Evolutionary conservation across 2,329 filamentous ascomycete species (phyloP).

Genomic region (Grosmannia serpens): DNA sequence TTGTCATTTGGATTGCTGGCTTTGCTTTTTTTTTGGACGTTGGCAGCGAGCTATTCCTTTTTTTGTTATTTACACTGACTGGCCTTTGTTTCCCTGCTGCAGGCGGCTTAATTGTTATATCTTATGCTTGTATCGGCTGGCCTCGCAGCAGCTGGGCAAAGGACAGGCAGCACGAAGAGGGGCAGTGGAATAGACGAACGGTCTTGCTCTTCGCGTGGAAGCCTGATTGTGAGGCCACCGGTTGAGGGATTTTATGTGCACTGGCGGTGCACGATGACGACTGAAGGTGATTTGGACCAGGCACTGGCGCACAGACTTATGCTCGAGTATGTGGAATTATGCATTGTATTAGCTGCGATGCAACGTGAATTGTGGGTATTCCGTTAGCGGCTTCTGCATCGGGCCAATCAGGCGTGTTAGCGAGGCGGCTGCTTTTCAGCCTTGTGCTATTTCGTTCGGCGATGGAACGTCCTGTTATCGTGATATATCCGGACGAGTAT

Average conservation of each 20-base stretch:
- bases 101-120: slow-evolving; percentile 12
- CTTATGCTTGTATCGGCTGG: slow-evolving; percentile 4
- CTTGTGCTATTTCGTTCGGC: slow-evolving; percentile 7
- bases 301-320: background rate
- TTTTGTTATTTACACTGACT: background rate
- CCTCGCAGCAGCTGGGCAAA: slow-evolving; percentile 10
- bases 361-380: background rate
- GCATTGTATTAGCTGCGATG: background rate
- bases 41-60: background rate
- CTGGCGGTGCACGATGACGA: too few species aligned
- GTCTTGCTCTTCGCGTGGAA: background rate
- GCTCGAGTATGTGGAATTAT: background rate
- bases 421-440: slow-evolving; percentile 1
- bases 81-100: slow-evolving; percentile 10
- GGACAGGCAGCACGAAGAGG: slow-evolving; percentile 1
- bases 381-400: background rate
- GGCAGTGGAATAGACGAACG: background rate
- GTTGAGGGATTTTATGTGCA: too few species aligned
- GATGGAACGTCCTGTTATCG: background rate
- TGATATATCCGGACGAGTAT: background rate
- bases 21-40: slow-evolving; percentile 13
- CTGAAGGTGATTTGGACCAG: background rate
- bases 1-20: slow-evolving; percentile 22
- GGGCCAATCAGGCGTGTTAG: background rate
- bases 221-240: too few species aligned